phyloP scores from a whole-genome alignment of 2,329 filamentous ascomycete species.

The Incumbomyces lentus region DNA sequence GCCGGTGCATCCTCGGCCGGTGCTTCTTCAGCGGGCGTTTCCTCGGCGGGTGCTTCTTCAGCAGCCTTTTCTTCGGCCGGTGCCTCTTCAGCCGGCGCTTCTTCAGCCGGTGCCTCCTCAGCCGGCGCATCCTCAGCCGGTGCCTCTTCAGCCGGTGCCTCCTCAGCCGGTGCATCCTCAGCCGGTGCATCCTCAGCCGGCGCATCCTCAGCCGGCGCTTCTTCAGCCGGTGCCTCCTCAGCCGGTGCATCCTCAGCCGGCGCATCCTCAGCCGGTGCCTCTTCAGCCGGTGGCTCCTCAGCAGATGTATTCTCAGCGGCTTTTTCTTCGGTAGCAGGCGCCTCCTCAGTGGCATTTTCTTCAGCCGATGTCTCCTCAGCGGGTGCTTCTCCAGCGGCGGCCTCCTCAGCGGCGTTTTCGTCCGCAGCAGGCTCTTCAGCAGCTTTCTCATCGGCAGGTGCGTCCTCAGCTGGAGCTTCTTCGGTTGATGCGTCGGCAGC shows the following conservation, averaged over 20 bases:
- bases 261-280: background rate
- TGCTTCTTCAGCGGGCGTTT: conserved; percentile 1
- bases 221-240: conserved; percentile 11
- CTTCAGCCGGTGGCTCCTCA: conserved; percentile 6
- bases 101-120: conserved; percentile 9
- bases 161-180: background rate
- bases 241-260: background rate
- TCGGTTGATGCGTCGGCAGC: conserved; percentile 11
- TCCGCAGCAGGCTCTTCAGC: too few relatives aligned
- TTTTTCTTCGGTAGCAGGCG: background rate
- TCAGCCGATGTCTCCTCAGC: background rate
- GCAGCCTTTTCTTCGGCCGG: conserved; percentile 9
- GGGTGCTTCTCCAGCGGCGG: background rate
- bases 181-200: conserved; percentile 20
- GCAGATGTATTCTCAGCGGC: conserved; percentile 2
- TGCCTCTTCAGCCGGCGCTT: background rate
- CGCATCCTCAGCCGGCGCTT: conserved; percentile 13
- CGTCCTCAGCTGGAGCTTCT: conserved; percentile 15
- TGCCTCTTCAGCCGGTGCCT: background rate
- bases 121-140: conserved; percentile 5
- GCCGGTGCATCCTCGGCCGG: background rate
- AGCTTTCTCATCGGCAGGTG: conserved; percentile 7
- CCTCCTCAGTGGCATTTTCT: conserved; percentile 9
- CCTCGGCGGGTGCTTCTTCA: too few relatives aligned
- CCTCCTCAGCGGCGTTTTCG: conserved; percentile 2